Conservation (phyloP, 345 rosid species). For the Eutrema japonicum region DNA sequence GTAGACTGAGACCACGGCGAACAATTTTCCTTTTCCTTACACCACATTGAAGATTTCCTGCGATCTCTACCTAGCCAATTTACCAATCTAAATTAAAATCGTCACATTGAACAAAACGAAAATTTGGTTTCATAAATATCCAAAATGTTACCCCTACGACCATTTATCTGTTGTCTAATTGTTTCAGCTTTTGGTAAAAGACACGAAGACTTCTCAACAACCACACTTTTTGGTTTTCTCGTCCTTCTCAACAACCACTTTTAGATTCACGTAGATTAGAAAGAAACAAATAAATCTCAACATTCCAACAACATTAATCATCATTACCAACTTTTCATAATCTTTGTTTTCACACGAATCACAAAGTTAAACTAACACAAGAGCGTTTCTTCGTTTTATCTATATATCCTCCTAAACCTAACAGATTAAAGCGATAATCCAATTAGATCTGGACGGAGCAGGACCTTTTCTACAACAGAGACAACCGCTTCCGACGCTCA, state of each 20-base stretch:
- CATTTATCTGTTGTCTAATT: neutral
- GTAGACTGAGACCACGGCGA: too few species aligned
- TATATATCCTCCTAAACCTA: constrained; percentile 28
- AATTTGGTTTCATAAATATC: too few species aligned
- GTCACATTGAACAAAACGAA: neutral
- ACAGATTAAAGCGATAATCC: constrained; percentile 66
- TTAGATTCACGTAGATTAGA: constrained; percentile 1
- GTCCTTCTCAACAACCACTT: constrained; percentile 8
- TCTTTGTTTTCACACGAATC: constrained; percentile 12
- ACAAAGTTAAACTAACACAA: neutral
- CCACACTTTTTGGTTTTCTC: too few species aligned
- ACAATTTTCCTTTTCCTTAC: too few species aligned
- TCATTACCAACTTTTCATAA: constrained; percentile 1
- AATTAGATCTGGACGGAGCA: constrained; percentile 58
- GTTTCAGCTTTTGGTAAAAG: neutral
- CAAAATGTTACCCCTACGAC: neutral
- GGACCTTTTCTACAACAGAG: constrained; percentile 72
- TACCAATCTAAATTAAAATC: neutral
- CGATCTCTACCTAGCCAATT: neutral
- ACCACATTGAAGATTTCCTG: neutral
- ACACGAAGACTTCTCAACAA: neutral
- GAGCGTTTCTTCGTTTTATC: neutral
- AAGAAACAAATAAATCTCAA: neutral
- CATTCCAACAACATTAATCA: constrained; percentile 28
- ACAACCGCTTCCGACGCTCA: constrained; percentile 69